A percentile compares a stretch with the other conserved stretches of the same genome.
Conservation (phyloP, 176 grass and related monocot species). For the Triticum turgidum region DNA sequence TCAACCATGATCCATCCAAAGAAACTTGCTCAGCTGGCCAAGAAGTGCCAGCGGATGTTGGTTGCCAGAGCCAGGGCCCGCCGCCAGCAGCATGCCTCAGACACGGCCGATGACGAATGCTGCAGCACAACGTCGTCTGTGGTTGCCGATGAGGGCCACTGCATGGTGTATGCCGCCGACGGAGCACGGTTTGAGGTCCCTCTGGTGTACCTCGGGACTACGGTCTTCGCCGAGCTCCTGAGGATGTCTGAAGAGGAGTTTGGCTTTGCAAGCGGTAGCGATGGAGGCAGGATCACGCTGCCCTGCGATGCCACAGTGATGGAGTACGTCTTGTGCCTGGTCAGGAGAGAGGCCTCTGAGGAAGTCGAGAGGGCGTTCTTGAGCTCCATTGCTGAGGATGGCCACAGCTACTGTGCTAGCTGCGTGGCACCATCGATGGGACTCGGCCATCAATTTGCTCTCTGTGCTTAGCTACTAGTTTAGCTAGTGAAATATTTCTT, state of each 20-base stretch:
- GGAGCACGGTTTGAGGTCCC: slow-evolving; percentile 7
- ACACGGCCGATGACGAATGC: background rate
- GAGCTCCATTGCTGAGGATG: background rate
- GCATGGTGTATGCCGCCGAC: background rate
- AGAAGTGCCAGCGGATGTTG: slow-evolving; percentile 41
- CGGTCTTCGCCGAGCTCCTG: slow-evolving; percentile 30
- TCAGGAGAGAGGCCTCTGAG: background rate
- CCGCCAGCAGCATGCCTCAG: background rate
- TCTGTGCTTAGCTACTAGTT: background rate
- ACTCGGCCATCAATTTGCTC: background rate
- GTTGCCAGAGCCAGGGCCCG: background rate
- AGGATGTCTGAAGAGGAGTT: slow-evolving; percentile 38
- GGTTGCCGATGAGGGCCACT: background rate
- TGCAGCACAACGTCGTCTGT: background rate
- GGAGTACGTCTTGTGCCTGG: background rate
- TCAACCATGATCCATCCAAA: slow-evolving; percentile 34
- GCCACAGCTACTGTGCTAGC: background rate
- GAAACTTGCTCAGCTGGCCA: slow-evolving; percentile 40
- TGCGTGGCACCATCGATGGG: background rate
- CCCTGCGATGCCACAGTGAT: background rate
- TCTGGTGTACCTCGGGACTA: slow-evolving; percentile 16
- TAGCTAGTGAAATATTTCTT: background rate
- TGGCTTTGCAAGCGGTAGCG: background rate
- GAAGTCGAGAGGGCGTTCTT: background rate
- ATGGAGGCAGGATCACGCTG: background rate